phyloP scores from a whole-genome alignment of 495 filamentous ascomycete species.

The Trichocladium antarcticum region DNA sequence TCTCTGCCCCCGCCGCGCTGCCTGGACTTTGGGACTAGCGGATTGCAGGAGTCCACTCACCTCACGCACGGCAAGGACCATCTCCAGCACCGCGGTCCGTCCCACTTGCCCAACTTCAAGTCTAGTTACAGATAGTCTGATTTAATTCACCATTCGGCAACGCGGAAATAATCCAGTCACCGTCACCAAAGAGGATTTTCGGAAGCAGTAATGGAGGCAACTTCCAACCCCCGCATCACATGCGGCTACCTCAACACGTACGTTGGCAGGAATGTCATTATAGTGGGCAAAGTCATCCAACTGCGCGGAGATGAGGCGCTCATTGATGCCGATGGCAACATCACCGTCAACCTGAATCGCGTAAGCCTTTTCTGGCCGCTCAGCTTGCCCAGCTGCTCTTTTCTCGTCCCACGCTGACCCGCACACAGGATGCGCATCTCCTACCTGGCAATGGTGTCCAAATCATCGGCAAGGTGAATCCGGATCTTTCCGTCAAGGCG shows the following conservation, averaged over 20 bases:
- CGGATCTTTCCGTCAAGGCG: slow-evolving; percentile 64
- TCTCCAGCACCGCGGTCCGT: no score
- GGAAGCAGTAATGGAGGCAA: slow-evolving; percentile 43
- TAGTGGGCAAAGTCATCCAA: slow-evolving; percentile 74
- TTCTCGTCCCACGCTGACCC: neutral
- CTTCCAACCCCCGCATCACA: slow-evolving; percentile 58
- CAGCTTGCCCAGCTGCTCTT: neutral
- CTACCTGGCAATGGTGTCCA: slow-evolving; percentile 70
- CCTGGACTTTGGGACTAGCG: neutral
- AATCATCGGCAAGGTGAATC: slow-evolving; percentile 82
- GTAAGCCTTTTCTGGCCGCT: slow-evolving; percentile 32
- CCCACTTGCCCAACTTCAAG: no score
- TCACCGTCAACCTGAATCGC: slow-evolving; percentile 61
- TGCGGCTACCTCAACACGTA: slow-evolving; percentile 56
- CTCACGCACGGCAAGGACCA: no score
- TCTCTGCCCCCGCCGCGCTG: neutral
- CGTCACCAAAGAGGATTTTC: neutral
- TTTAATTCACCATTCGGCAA: no score
- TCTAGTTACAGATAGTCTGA: no score
- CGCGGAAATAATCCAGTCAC: no score
- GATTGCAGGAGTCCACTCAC: neutral
- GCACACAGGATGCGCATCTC: slow-evolving; percentile 59
- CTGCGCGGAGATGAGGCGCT: slow-evolving; percentile 71
- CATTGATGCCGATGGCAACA: slow-evolving; percentile 61
- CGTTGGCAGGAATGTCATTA: slow-evolving; percentile 61